Conservation (phyloP, 352 stramenopile species). For the Globisporangium middletonii region DNA sequence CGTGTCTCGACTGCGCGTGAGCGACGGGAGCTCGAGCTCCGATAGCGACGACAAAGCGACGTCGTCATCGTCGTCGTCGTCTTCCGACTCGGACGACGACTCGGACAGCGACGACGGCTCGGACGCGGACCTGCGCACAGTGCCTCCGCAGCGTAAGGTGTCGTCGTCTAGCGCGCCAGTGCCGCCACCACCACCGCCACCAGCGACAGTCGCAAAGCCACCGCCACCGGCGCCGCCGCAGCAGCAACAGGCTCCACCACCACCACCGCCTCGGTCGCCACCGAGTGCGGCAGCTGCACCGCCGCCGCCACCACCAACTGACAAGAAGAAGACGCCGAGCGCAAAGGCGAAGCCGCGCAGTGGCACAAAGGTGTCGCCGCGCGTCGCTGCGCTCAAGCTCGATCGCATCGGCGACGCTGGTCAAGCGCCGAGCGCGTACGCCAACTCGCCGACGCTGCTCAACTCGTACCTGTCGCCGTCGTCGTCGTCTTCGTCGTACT, state of each 20-base stretch:
- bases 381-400: slow-evolving; percentile 11
- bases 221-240: slow-evolving; percentile 1
- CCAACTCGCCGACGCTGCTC: slow-evolving; percentile 33
- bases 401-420: slow-evolving; percentile 7
- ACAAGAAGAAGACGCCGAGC: slow-evolving; percentile 11
- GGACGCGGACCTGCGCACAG: slow-evolving; percentile 3
- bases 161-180: background rate
- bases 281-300: background rate
- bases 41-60: slow-evolving; percentile 33
- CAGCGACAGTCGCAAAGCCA: background rate
- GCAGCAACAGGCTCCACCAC: slow-evolving; percentile 13
- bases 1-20: slow-evolving; percentile 32
- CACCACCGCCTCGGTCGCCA: slow-evolving; percentile 14
- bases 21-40: slow-evolving; percentile 57
- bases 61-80: slow-evolving; percentile 30
- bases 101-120: slow-evolving; percentile 14
- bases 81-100: slow-evolving; percentile 24
- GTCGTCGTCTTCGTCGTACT: slow-evolving; percentile 81
- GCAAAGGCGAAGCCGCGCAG: slow-evolving; percentile 16
- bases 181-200: slow-evolving; percentile 1
- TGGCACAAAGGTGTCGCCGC: slow-evolving; percentile 10
- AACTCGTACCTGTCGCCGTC: slow-evolving; percentile 58
- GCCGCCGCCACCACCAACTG: slow-evolving; percentile 15
- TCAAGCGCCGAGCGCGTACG: slow-evolving; percentile 12
- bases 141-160: slow-evolving; percentile 5